These are phyloP conservation scores for Pseudopithomyces maydicus DNA, from an alignment of 2,329 filamentous ascomycete genomes.

Conservation along the genomic window DNA sequence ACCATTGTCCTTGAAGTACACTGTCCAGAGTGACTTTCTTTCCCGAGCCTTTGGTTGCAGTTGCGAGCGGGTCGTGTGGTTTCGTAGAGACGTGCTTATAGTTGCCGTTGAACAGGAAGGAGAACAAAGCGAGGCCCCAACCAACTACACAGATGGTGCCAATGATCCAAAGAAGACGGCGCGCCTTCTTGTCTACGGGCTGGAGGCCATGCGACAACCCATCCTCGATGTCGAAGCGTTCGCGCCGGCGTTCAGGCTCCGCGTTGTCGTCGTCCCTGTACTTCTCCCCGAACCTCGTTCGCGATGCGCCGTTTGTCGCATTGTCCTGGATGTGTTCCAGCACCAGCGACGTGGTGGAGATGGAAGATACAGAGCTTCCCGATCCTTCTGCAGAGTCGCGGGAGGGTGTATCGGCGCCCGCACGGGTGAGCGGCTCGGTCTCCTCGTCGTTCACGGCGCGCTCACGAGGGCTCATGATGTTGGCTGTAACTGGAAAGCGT, in stretches of 20 bases:
- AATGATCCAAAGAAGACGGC: conserved; percentile 66
- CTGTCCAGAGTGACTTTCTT: conserved; percentile 77
- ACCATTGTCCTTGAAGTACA: conserved; percentile 70
- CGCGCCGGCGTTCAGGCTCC: conserved; percentile 54
- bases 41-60: conserved; percentile 64
- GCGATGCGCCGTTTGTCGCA: conserved; percentile 42
- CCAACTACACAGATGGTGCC: conserved; percentile 65
- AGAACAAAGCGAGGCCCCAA: conserved; percentile 71
- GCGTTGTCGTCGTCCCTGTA: conserved; percentile 48
- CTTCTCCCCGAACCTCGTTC: conserved; percentile 36
- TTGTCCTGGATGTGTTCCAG: conserved; percentile 75
- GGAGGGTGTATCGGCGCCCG: conserved; percentile 35
- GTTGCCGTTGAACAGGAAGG: conserved; percentile 68
- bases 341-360: conserved; percentile 82
- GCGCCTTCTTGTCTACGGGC: conserved; percentile 68
- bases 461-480: conserved; percentile 40
- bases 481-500: conserved; percentile 4
- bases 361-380: conserved; percentile 69
- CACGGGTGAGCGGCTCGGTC: conserved; percentile 50
- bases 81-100: conserved; percentile 69
- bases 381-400: conserved; percentile 42
- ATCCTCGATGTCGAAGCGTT: conserved; percentile 56
- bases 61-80: conserved; percentile 71
- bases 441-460: conserved; percentile 49
- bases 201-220: conserved; percentile 52